A percentile compares a stretch with the other conserved stretches of the same genome.
These are phyloP conservation scores for Pyrrhoderma noxium DNA, from an alignment of 1,284 basidiomycete genomes.

Conservation along the genomic window DNA sequence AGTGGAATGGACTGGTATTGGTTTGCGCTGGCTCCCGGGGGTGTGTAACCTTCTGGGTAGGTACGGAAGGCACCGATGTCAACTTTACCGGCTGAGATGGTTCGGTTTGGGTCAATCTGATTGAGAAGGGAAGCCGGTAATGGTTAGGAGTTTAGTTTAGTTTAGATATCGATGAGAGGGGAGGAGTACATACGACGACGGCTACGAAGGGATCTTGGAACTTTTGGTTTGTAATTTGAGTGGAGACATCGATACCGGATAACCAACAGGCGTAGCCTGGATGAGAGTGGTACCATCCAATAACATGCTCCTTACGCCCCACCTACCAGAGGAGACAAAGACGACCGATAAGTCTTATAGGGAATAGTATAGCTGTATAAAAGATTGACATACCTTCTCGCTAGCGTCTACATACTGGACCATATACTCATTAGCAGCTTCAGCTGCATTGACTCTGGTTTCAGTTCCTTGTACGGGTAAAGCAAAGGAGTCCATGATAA, in stretches of 20 bases:
- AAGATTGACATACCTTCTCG: slow-evolving; percentile 57
- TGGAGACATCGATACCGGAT: slow-evolving; percentile 94
- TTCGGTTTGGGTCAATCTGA: slow-evolving; percentile 99
- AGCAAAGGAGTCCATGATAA: slow-evolving; percentile 95
- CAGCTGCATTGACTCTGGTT: slow-evolving; percentile 94
- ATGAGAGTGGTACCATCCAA: slow-evolving; percentile 99
- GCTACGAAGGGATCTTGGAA: slow-evolving; percentile 97
- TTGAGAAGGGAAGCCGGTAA: neutral
- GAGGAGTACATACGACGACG: slow-evolving; percentile 69
- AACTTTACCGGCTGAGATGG: slow-evolving; percentile 94
- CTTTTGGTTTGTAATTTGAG: slow-evolving; percentile 91
- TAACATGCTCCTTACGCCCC: slow-evolving; percentile 77
- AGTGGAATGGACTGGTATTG: slow-evolving; percentile 95
- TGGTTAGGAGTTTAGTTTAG: slow-evolving; percentile 4
- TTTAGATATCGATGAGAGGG: neutral
- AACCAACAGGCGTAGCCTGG: slow-evolving; percentile 98
- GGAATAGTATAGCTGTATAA: neutral
- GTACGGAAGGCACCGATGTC: slow-evolving; percentile 98
- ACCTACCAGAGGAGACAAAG: slow-evolving; percentile 39
- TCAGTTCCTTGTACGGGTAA: slow-evolving; percentile 98
- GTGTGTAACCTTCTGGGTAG: slow-evolving; percentile 88
- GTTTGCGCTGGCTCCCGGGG: slow-evolving; percentile 57
- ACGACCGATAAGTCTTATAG: neutral
- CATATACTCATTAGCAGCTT: slow-evolving; percentile 98
- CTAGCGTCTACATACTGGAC: slow-evolving; percentile 83